phyloP scores from a whole-genome alignment of 768 basidiomycete species.

The Cyclocybe aegerita region DNA sequence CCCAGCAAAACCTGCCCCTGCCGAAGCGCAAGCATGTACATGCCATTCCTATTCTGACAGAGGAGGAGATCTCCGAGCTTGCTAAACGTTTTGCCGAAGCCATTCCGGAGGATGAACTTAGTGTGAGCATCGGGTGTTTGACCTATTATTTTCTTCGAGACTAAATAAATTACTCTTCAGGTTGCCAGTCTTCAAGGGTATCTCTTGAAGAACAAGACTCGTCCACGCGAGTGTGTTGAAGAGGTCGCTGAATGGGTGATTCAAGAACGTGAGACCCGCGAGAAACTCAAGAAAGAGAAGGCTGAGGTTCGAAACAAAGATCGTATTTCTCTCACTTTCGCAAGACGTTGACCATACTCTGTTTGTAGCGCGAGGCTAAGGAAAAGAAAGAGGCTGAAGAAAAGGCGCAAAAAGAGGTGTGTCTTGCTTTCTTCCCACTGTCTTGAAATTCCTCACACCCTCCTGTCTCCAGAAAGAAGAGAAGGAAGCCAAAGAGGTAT shows the following conservation, averaged over 20 bases:
- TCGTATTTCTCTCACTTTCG: constrained; percentile 2
- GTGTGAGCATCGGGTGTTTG: constrained; percentile 47
- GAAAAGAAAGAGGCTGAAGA: constrained; percentile 79
- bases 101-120: constrained; percentile 86
- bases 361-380: constrained; percentile 68
- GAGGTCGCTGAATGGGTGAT: constrained; percentile 78
- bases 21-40: constrained; percentile 64
- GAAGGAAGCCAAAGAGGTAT: constrained; percentile 51
- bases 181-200: constrained; percentile 86
- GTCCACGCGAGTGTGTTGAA: constrained; percentile 82
- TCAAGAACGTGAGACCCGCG: constrained; percentile 80
- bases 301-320: constrained; percentile 41
- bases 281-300: constrained; percentile 82
- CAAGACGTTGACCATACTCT: constrained; percentile 12
- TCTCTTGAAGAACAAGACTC: constrained; percentile 85
- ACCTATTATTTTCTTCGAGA: not conserved
- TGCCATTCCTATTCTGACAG: constrained; percentile 67
- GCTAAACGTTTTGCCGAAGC: constrained; percentile 81
- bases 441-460: not conserved
- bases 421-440: constrained; percentile 3
- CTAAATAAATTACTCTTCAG: constrained; percentile 31
- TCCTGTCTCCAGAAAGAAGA: constrained; percentile 41
- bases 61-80: constrained; percentile 72
- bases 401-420: constrained; percentile 55
- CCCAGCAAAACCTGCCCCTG: constrained; percentile 65